These are phyloP conservation scores for Tillandsia fasciculata DNA, from an alignment of 176 grass and related monocot species.

Conservation along the genomic window DNA sequence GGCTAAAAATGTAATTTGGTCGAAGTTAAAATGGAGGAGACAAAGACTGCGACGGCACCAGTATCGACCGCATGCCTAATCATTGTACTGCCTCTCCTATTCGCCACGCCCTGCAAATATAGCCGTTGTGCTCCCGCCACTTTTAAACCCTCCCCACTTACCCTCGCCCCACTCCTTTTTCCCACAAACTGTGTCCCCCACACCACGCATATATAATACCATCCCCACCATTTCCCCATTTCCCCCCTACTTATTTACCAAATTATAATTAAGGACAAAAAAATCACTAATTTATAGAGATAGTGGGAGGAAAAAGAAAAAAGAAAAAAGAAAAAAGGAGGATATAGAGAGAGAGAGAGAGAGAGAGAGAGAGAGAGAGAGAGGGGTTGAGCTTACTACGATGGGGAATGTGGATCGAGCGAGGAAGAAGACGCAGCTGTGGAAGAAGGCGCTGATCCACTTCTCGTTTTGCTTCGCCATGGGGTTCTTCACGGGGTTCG, in stretches of 20 bases:
- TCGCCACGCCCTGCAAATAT: too few relatives aligned
- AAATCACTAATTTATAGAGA: conserved; percentile 11
- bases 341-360: too few relatives aligned
- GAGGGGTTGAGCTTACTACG: too few relatives aligned
- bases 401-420: conserved; percentile 17
- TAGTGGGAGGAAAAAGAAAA: too few relatives aligned
- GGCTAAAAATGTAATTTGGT: too few relatives aligned
- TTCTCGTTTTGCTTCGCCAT: conserved; percentile 38
- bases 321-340: rapidly evolving
- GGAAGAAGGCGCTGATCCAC: conserved; percentile 39
- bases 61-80: too few relatives aligned
- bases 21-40: too few relatives aligned
- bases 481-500: conserved; percentile 47
- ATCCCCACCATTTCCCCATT: background rate
- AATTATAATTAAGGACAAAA: background rate
- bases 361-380: too few relatives aligned
- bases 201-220: conserved; percentile 19
- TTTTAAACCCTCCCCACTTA: conserved; percentile 17
- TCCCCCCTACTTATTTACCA: background rate
- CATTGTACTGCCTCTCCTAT: too few relatives aligned
- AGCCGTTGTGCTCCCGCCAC: conserved; percentile 23
- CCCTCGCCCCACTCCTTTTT: background rate
- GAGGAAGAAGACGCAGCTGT: conserved; percentile 28
- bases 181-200: background rate
- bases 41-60: too few relatives aligned